Percentiles rank a stretch among this genome's conserved stretches.
These are phyloP conservation scores for Trypanosoma scelopori DNA, from an alignment of 208 protist species.

Conservation along the genomic window DNA sequence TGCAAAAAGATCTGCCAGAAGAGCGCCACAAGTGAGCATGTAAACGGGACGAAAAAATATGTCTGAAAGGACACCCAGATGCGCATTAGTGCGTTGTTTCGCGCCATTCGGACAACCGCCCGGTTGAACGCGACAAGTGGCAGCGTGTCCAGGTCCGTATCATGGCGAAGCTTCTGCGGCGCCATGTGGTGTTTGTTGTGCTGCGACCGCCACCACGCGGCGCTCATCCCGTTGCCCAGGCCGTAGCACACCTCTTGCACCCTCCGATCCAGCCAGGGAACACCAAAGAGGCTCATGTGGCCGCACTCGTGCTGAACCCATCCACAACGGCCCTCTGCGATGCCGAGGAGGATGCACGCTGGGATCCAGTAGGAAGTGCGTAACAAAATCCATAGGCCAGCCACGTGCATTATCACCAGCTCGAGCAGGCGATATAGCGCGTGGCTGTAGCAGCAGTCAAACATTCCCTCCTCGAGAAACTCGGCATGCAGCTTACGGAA, in stretches of 20 bases:
- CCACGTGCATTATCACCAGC: conserved; percentile 46
- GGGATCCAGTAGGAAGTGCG: conserved; percentile 40
- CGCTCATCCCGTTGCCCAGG: conserved; percentile 72
- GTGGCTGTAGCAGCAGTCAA: conserved; percentile 51
- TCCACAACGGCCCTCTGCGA: conserved; percentile 73
- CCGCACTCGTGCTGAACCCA: conserved; percentile 83
- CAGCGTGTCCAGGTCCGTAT: conserved; percentile 76
- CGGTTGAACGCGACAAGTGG: conserved; percentile 83
- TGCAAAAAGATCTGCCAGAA: conserved; percentile 83
- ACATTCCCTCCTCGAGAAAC: conserved; percentile 55
- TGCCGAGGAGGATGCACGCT: conserved; percentile 49
- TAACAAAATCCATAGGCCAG: conserved; percentile 61
- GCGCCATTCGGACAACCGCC: conserved; percentile 38
- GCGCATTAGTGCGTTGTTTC: conserved; percentile 38
- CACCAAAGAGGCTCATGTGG: conserved; percentile 68
- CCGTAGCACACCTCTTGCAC: conserved; percentile 73
- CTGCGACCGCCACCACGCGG: conserved; percentile 72
- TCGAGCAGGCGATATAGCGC: conserved; percentile 65
- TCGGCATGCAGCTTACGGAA: conserved; percentile 49
- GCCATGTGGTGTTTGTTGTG: conserved; percentile 84
- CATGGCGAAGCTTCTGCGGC: conserved; percentile 69
- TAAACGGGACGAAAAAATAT: conserved; percentile 71
- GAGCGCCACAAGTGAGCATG: conserved; percentile 64
- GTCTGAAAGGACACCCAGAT: conserved; percentile 65
- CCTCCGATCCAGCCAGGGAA: conserved; percentile 52